Percentiles rank a stretch among this genome's conserved stretches.
phyloP scores from a whole-genome alignment of 2,329 filamentous ascomycete species.

The Aspergillus fumigatus region DNA sequence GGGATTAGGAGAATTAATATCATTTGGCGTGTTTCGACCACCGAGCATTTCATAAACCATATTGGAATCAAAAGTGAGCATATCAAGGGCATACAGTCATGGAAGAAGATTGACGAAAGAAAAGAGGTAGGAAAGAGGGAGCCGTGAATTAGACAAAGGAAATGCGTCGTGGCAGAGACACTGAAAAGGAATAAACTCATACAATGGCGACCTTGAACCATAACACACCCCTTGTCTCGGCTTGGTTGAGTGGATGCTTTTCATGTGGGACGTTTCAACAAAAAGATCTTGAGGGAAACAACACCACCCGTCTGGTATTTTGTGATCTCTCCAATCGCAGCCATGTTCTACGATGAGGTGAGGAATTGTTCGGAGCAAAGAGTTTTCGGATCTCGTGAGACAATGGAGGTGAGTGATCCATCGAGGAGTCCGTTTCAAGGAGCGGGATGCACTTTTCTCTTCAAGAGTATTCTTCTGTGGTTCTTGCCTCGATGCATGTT shows the following conservation, averaged over 20 bases:
- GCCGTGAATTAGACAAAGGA: constrained; percentile 1
- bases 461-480: neutral
- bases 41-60: constrained; percentile 9
- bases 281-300: constrained; percentile 8
- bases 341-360: neutral
- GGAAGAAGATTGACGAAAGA: neutral
- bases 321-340: neutral
- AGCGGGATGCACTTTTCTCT: neutral
- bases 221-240: constrained; percentile 11
- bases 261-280: constrained; percentile 15
- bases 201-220: constrained; percentile 8
- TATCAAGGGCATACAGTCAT: constrained; percentile 3
- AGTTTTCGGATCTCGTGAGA: neutral
- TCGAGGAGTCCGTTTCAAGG: neutral
- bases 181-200: constrained; percentile 3
- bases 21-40: constrained; percentile 6
- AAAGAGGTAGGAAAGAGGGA: neutral
- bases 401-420: neutral
- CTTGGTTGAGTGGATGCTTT: constrained; percentile 7
- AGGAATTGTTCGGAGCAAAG: neutral
- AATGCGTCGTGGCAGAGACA: constrained; percentile 3
- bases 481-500: constrained; percentile 1
- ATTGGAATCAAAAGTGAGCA: constrained; percentile 9
- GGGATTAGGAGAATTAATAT: constrained; percentile 12
- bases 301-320: constrained; percentile 14